These are phyloP conservation scores for Cryptococcus sp. DNA, from an alignment of 1,284 basidiomycete species.

Conservation along the genomic window DNA sequence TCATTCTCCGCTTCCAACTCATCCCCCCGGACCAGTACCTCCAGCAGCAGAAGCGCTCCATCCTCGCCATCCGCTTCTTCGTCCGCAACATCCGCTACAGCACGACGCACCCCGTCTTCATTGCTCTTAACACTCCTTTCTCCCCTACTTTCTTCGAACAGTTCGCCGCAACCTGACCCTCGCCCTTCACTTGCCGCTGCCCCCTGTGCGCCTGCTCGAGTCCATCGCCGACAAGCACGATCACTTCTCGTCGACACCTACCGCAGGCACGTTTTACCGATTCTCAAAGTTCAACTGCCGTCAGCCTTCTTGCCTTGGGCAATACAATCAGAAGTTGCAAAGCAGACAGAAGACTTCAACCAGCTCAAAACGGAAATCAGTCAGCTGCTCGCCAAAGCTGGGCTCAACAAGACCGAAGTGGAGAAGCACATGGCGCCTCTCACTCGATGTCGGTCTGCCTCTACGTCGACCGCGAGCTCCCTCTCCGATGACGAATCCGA, in stretches of 20 bases:
- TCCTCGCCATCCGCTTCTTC: slow-evolving; percentile 19
- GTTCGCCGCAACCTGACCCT: slow-evolving; percentile 8
- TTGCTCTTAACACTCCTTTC: slow-evolving; percentile 48
- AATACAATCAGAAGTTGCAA: slow-evolving; percentile 38
- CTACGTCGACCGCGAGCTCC: slow-evolving; percentile 18
- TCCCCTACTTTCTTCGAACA: slow-evolving; percentile 35
- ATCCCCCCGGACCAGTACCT: slow-evolving; percentile 24
- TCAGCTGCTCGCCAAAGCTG: slow-evolving; percentile 24
- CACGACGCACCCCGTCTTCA: slow-evolving; percentile 40
- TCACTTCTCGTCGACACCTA: slow-evolving; percentile 73
- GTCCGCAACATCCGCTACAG: slow-evolving; percentile 5
- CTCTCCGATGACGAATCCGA: slow-evolving; percentile 25
- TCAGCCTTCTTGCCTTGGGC: slow-evolving; percentile 47
- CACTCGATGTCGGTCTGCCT: slow-evolving; percentile 13
- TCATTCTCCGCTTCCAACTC: slow-evolving; percentile 39
- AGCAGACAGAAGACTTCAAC: slow-evolving; percentile 40
- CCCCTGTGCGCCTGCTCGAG: slow-evolving; percentile 47
- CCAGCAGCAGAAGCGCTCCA: slow-evolving; percentile 26
- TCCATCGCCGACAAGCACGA: slow-evolving; percentile 69
- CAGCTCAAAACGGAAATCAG: slow-evolving; percentile 35
- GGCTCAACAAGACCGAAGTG: slow-evolving; percentile 14
- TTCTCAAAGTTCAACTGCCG: slow-evolving; percentile 51
- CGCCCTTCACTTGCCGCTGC: slow-evolving; percentile 21
- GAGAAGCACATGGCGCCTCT: slow-evolving; percentile 5
- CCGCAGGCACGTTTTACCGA: slow-evolving; percentile 64